These are phyloP conservation scores for Metschnikowia noctiluminum DNA, from an alignment of 805 yeast genomes.

Conservation along the genomic window DNA sequence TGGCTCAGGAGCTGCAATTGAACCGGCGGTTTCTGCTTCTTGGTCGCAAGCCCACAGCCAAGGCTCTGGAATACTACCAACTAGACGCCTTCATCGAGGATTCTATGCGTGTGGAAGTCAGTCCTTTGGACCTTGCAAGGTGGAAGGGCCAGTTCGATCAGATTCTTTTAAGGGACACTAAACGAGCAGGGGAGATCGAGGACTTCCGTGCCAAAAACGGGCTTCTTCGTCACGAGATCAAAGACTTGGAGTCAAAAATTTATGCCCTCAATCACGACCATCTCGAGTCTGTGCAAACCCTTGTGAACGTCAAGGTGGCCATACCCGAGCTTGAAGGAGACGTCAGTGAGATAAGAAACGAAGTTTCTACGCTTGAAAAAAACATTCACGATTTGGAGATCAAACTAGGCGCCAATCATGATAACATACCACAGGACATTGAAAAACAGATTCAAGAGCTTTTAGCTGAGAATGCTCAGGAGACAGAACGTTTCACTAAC, in stretches of 20 bases:
- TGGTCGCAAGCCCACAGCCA: constrained; percentile 19
- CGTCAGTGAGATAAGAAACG: constrained; percentile 53
- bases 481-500: constrained; percentile 36
- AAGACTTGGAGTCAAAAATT: constrained; percentile 67
- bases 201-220: constrained; percentile 62
- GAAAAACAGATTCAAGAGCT: constrained; percentile 36
- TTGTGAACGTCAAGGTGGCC: constrained; percentile 74
- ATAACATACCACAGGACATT: constrained; percentile 33
- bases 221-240: constrained; percentile 66
- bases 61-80: constrained; percentile 41
- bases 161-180: constrained; percentile 63
- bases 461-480: constrained; percentile 34
- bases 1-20: constrained; percentile 13
- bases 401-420: constrained; percentile 26
- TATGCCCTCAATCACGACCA: constrained; percentile 77
- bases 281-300: constrained; percentile 78
- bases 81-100: constrained; percentile 75
- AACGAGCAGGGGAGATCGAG: constrained; percentile 61
- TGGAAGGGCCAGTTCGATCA: constrained; percentile 74
- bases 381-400: constrained; percentile 42
- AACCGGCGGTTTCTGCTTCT: constrained; percentile 20
- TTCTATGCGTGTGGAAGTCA: constrained; percentile 68
- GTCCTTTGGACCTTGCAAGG: constrained; percentile 68
- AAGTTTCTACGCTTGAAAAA: constrained; percentile 32
- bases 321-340: constrained; percentile 76